These are phyloP conservation scores for Furcasterigmium sp. DNA, from an alignment of 2,329 filamentous ascomycete species.

Conservation along the genomic window DNA sequence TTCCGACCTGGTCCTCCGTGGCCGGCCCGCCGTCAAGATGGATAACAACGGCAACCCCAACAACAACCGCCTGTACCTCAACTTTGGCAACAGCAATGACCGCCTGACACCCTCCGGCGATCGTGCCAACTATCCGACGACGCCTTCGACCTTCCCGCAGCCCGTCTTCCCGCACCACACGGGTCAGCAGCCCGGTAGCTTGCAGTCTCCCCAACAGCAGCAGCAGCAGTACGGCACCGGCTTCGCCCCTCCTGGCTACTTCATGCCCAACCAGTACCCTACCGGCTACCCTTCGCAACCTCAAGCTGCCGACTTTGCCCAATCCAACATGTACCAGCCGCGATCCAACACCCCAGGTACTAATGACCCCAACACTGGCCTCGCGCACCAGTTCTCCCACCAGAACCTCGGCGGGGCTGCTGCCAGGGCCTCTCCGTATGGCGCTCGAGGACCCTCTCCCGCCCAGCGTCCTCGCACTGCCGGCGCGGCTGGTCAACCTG, in stretches of 20 bases:
- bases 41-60: constrained; percentile 34
- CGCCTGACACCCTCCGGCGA: constrained; percentile 56
- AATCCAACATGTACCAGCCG: constrained; percentile 40
- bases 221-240: constrained; percentile 33
- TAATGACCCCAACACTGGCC: constrained; percentile 82
- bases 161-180: constrained; percentile 57
- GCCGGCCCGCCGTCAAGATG: constrained; percentile 27
- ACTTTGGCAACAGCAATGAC: constrained; percentile 62
- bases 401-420: constrained; percentile 80
- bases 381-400: constrained; percentile 94
- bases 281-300: constrained; percentile 33
- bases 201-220: constrained; percentile 26
- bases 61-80: constrained; percentile 61
- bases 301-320: constrained; percentile 43
- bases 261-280: constrained; percentile 55
- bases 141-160: constrained; percentile 93
- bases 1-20: not conserved
- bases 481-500: constrained; percentile 59
- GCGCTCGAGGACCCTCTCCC: constrained; percentile 58
- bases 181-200: constrained; percentile 43
- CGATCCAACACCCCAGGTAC: constrained; percentile 54
- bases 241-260: constrained; percentile 50
- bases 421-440: constrained; percentile 61
- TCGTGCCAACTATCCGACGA: constrained; percentile 69
- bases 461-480: constrained; percentile 79